phyloP scores from a whole-genome alignment of 768 basidiomycete genomes.

The Lactarius vividus region DNA sequence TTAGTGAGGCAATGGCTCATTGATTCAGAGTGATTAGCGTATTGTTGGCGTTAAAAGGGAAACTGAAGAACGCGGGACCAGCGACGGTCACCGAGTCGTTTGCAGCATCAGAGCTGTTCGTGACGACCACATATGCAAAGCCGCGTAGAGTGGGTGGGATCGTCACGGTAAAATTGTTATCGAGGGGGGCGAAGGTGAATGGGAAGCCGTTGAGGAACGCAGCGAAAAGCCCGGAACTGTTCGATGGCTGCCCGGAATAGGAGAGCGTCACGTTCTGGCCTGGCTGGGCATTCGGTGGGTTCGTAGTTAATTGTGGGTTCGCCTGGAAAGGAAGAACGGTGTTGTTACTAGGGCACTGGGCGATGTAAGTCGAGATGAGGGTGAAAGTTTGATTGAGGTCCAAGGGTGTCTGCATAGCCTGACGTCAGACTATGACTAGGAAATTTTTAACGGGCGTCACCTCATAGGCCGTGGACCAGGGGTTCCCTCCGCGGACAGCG shows the following conservation, averaged over 20 bases:
- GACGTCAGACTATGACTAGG: neutral
- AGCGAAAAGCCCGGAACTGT: slow-evolving; percentile 7
- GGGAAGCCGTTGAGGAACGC: slow-evolving; percentile 9
- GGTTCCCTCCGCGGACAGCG: slow-evolving; percentile 39
- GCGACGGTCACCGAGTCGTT: slow-evolving; percentile 11
- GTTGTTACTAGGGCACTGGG: slow-evolving; percentile 48
- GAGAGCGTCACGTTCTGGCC: slow-evolving; percentile 34
- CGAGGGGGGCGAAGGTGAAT: slow-evolving; percentile 6
- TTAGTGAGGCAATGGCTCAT: neutral
- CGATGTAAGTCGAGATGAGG: slow-evolving; percentile 46
- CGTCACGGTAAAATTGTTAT: neutral
- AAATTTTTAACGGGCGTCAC: slow-evolving; percentile 15
- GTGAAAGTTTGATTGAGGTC: slow-evolving; percentile 44
- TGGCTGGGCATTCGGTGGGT: slow-evolving; percentile 34
- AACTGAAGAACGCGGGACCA: slow-evolving; percentile 5
- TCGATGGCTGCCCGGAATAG: slow-evolving; percentile 17
- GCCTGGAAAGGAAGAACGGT: slow-evolving; percentile 47
- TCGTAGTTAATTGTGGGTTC: slow-evolving; percentile 43
- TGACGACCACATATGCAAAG: slow-evolving; percentile 3
- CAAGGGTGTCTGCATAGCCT: slow-evolving; percentile 27
- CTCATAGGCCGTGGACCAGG: slow-evolving; percentile 51
- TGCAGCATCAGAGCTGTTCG: neutral
- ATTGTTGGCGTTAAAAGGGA: slow-evolving; percentile 9
- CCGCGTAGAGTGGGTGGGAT: neutral
- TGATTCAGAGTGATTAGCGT: neutral